Evolutionary conservation across 1,284 basidiomycete genomes (phyloP), one percentile per base, ranked within the genome.

Genomic region (Prillingera fragicola): DNA sequence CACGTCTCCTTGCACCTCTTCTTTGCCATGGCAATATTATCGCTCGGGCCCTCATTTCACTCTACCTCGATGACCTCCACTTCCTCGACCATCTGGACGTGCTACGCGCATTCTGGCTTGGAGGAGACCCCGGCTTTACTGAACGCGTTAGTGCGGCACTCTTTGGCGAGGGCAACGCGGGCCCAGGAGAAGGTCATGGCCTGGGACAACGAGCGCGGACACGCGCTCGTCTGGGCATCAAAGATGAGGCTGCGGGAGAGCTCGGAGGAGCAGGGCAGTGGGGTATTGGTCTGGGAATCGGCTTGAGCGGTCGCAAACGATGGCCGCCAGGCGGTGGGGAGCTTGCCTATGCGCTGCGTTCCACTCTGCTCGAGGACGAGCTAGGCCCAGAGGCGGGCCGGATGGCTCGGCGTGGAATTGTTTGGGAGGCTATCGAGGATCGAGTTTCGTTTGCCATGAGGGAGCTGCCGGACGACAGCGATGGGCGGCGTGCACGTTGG

Each of bases 261-360:
- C 13, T 8, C 8, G 22, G 15, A 3, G 34, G 13, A 43, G 3
- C 47, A 54, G 5, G 50, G 51, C 13, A 62, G 32, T 65, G 64
- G 64, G 68, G 68, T 0, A 77, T 89, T 5, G 88, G 87, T 1
- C 70, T 91, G 4, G 82, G 84, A 2, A 73, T 81, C 0, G 78
- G 80, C 3, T 68, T 91, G 26, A 78, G 83, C 38, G 81, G 83
- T 39, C 55, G 82, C 33, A 78, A 79, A 37, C 78, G 75, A 5
- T 92, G 87, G 87, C 87, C 88, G 0, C 87, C 88, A 4, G 83
- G 84, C 14, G 86, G 85, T 10, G 78, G 82, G 1, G 86, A 89
- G 57, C 73, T 92, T 29, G 83, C 85, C 53, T 88, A 84, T 65
- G 80, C 82, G 50, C 71, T 92, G 32, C 73, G 87, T 32, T 60